phyloP scores from a whole-genome alignment of 2,329 filamentous ascomycete genomes.

The Apiospora phragmitis region DNA sequence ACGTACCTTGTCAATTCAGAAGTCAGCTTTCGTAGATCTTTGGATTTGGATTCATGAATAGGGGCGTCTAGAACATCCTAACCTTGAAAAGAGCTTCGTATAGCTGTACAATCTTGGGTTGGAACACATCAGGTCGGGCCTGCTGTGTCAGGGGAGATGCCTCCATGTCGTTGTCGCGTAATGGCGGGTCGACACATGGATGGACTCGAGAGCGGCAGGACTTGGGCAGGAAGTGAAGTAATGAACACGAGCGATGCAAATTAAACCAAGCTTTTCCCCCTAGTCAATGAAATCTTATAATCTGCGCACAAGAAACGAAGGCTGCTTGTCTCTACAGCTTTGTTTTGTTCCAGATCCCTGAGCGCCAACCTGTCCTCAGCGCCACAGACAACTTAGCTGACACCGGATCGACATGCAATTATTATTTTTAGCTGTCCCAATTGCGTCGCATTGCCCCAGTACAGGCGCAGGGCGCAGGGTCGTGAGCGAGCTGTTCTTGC shows the following conservation, averaged over 20 bases:
- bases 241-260: background rate
- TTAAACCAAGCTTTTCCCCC: background rate
- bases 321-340: background rate
- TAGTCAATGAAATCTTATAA: background rate
- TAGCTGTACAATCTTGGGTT: constrained; percentile 89
- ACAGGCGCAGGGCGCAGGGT: background rate
- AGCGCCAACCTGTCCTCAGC: constrained; percentile 16
- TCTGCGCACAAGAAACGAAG: background rate
- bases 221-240: background rate
- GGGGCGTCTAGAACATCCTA: constrained; percentile 23
- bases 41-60: background rate
- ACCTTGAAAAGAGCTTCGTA: constrained; percentile 85
- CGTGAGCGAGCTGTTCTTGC: background rate
- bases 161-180: constrained; percentile 60
- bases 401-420: constrained; percentile 4
- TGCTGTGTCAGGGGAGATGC: constrained; percentile 92
- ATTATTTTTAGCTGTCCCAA: constrained; percentile 8
- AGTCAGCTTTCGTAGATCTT: constrained; percentile 12
- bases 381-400: background rate
- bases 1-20: constrained; percentile 15
- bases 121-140: constrained; percentile 83
- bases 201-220: constrained; percentile 13
- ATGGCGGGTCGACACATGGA: constrained; percentile 17
- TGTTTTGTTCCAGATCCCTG: background rate
- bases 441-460: constrained; percentile 2